Conservation (phyloP, 2,329 filamentous ascomycete species). For the Diaporthe helianthi region DNA sequence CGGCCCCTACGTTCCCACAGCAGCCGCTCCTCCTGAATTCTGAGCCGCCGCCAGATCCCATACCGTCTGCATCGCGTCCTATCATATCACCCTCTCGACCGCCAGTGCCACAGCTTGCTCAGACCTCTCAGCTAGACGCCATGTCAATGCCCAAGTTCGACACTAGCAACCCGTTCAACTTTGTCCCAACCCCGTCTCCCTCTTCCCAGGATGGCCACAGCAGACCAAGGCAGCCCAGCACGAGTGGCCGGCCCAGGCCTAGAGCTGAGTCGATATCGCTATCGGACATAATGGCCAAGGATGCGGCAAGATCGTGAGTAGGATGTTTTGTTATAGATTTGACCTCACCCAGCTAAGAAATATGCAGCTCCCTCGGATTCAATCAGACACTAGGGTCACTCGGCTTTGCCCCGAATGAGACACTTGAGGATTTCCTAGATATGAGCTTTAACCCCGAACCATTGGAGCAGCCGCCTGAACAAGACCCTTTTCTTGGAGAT, state of each 20-base stretch:
- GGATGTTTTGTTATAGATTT: fast-evolving
- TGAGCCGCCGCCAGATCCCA: slow-evolving; percentile 1
- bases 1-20: slow-evolving; percentile 18
- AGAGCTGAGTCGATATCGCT: slow-evolving; percentile 39
- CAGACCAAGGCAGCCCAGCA: slow-evolving; percentile 31
- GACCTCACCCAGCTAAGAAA: slow-evolving; percentile 24
- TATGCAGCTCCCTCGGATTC: slow-evolving; percentile 43
- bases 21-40: background rate
- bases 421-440: slow-evolving; percentile 46
- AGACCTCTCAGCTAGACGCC: slow-evolving; percentile 12
- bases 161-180: slow-evolving; percentile 28
- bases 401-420: slow-evolving; percentile 47
- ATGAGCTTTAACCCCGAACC: slow-evolving; percentile 47
- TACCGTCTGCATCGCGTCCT: slow-evolving; percentile 20
- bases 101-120: slow-evolving; percentile 30
- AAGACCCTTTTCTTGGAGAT: slow-evolving; percentile 33
- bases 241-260: slow-evolving; percentile 25
- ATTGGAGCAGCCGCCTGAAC: slow-evolving; percentile 37
- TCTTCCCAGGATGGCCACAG: slow-evolving; percentile 35
- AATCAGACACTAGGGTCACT: slow-evolving; percentile 46
- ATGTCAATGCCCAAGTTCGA: slow-evolving; percentile 27
- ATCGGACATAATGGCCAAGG: slow-evolving; percentile 46
- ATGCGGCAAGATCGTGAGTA: slow-evolving; percentile 46
- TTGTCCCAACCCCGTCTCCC: slow-evolving; percentile 34
- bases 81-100: slow-evolving; percentile 23